Base-by-base conservation (phyloP, 2,329 filamentous ascomycete genomes). In the Fusarium fracticaudum region DNA sequence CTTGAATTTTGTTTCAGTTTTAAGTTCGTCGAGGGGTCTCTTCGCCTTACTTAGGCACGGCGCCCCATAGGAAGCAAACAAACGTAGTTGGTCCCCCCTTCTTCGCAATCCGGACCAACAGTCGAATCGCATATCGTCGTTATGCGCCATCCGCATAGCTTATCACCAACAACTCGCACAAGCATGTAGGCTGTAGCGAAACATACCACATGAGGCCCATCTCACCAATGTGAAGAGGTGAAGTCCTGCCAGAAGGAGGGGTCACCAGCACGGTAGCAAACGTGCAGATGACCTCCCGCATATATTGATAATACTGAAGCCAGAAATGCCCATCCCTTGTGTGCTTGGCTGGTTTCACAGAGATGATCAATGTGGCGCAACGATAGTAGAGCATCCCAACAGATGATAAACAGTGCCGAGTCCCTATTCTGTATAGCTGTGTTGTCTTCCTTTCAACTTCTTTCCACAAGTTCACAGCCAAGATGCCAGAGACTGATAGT, bases 401-500 rank as follows among this genome's bases (percentile, higher is more conserved):
- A 35, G 26, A 73, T 74, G 43, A 75, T 77, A 77, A 75, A 71
- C 69, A 40, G 64, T 45, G 65, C 57, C 48, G 51, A 51, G 57
- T 51, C 65, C 63, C 57, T 58, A 26, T 63, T 61, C 20, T 65
- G 55, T 37, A 26, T 61, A 53, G 24, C 50, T n/a, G 37, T 22
- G 53, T 18, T 53, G 40, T 50, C 38, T 33, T 24, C 44, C 64
- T 41, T 45, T 37, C 37, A 33, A 51, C 13, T 18, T 24, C n/a
- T n/a, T 20, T 55, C 24, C 14, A 40, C 35, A 15, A 20, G 22
- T 31, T 26, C 38, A 29, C 53, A n/a, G 22, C 40, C 58, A 74
- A 62, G 40, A 78, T 78, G 76, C 60, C 59, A 67, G 78, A 77
- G 55, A 76, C 75, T 60, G 73, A 78, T 55, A 70, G 76, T 38